These are phyloP conservation scores for Chlorella sp. DNA, from an alignment of 139 green algal genomes.

Conservation along the genomic window DNA sequence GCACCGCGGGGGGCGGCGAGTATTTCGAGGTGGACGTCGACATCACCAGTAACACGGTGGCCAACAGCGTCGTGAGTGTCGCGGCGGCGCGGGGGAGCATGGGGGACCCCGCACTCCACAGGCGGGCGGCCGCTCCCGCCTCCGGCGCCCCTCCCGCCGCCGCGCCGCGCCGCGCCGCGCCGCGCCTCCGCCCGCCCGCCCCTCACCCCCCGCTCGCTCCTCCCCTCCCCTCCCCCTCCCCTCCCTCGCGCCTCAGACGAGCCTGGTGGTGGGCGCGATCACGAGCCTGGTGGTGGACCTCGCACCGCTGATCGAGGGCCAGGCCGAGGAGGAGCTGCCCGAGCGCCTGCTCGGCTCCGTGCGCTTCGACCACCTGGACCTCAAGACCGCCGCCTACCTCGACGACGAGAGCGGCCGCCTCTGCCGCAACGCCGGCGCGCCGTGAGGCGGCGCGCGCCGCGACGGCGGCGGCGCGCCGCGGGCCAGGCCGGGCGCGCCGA, in stretches of 20 bases:
- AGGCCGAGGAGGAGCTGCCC: constrained; percentile 49
- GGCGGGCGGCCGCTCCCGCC: too few species aligned
- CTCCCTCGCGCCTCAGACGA: too few species aligned
- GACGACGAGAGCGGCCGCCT: constrained; percentile 26
- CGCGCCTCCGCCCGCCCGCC: too few species aligned
- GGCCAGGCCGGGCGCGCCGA: too few species aligned
- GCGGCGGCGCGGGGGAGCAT: too few species aligned
- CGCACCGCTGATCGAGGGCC: constrained; percentile 48
- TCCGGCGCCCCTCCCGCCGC: too few species aligned
- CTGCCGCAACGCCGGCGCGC: constrained; percentile 23
- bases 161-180: too few species aligned
- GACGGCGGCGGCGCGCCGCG: too few species aligned
- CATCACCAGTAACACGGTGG: constrained; percentile 51
- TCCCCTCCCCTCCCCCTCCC: too few species aligned
- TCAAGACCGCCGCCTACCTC: constrained; percentile 36
- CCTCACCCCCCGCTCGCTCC: too few species aligned
- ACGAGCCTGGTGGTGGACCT: constrained; percentile 58
- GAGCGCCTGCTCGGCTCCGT: constrained; percentile 56
- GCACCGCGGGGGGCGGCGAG: constrained; percentile 21
- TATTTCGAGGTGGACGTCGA: constrained; percentile 66
- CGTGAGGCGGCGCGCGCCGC: too few species aligned
- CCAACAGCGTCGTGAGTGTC: constrained; percentile 44
- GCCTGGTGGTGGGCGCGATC: constrained; percentile 48
- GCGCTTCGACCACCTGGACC: constrained; percentile 46
- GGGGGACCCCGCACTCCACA: too few species aligned